Percentiles rank a stretch among this genome's conserved stretches.
These are phyloP conservation scores for Collybia nuda DNA, from an alignment of 768 basidiomycete species.

Conservation along the genomic window DNA sequence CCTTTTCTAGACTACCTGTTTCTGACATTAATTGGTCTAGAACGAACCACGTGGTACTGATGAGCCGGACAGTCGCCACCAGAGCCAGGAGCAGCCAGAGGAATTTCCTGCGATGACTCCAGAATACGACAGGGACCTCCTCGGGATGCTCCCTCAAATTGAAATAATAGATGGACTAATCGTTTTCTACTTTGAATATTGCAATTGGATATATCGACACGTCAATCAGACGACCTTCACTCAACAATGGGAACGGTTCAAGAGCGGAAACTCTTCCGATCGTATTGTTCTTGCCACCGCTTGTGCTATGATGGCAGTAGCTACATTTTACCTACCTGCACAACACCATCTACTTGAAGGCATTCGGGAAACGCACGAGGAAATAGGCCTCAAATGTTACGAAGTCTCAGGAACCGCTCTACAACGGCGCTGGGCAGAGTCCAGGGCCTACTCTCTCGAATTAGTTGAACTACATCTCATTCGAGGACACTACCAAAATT, in stretches of 20 bases:
- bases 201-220: slow-evolving; percentile 86
- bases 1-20: slow-evolving; percentile 2
- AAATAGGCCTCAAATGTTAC: slow-evolving; percentile 66
- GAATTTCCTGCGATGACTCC: slow-evolving; percentile 43
- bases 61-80: slow-evolving; percentile 51
- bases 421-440: slow-evolving; percentile 59
- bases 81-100: slow-evolving; percentile 46
- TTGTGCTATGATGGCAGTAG: slow-evolving; percentile 73
- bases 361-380: slow-evolving; percentile 52
- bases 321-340: slow-evolving; percentile 69
- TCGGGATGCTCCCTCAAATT: slow-evolving; percentile 61
- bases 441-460: slow-evolving; percentile 64
- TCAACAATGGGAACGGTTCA: slow-evolving; percentile 73
- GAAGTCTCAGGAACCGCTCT: slow-evolving; percentile 66
- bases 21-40: slow-evolving; percentile 24
- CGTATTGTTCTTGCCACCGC: slow-evolving; percentile 71
- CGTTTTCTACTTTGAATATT: slow-evolving; percentile 79
- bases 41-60: slow-evolving; percentile 49
- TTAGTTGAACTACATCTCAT: slow-evolving; percentile 75
- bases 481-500: slow-evolving; percentile 68
- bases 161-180: slow-evolving; percentile 74
- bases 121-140: slow-evolving; percentile 74
- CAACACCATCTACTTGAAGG: slow-evolving; percentile 61
- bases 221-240: slow-evolving; percentile 65
- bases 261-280: slow-evolving; percentile 62